Evolutionary conservation across 352 stramenopile genomes (phyloP).

Genomic region (Phytopythium kandeliae): DNA sequence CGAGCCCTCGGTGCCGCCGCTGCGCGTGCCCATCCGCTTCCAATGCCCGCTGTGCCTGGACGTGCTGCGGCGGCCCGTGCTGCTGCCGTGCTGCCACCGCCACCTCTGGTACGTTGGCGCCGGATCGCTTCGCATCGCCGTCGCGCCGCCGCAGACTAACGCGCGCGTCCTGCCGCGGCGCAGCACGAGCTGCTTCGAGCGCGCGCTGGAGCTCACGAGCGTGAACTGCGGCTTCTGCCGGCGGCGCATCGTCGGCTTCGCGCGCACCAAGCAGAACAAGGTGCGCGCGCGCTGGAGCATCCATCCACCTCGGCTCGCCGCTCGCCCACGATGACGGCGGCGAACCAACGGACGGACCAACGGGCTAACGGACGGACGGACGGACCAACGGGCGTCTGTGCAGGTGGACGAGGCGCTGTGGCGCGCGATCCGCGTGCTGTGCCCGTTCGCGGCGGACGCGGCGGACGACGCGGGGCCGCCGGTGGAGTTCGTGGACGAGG

Average conservation of each 20-base stretch:
- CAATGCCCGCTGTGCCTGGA: conserved; percentile 80
- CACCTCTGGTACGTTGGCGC: conserved; percentile 67
- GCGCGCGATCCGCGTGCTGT: conserved; percentile 37
- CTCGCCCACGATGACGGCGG: no score
- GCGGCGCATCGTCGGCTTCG: conserved; percentile 69
- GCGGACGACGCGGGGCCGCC: conserved; percentile 9
- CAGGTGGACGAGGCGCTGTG: conserved; percentile 56
- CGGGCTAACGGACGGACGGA: no score
- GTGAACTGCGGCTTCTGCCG: conserved; percentile 79
- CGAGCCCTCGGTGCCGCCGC: conserved; percentile 9
- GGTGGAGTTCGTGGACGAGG: conserved; percentile 49
- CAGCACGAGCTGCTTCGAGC: conserved; percentile 68
- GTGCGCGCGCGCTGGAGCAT: no score
- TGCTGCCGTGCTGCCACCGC: conserved; percentile 65
- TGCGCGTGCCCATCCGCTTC: conserved; percentile 51
- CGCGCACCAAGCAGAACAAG: conserved; percentile 68
- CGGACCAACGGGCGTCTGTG: no score
- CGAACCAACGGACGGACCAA: no score
- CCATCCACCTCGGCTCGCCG: no score
- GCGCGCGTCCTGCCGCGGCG: neutral
- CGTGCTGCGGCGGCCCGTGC: conserved; percentile 54
- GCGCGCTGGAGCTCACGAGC: conserved; percentile 63
- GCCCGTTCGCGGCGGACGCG: conserved; percentile 36
- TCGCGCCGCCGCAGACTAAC: no score
- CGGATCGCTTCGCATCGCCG: no score